Percentiles rank a stretch among this genome's conserved stretches.
These are phyloP conservation scores for Microbotryum saponariae DNA, from an alignment of 1,284 basidiomycete genomes.

Conservation along the genomic window DNA sequence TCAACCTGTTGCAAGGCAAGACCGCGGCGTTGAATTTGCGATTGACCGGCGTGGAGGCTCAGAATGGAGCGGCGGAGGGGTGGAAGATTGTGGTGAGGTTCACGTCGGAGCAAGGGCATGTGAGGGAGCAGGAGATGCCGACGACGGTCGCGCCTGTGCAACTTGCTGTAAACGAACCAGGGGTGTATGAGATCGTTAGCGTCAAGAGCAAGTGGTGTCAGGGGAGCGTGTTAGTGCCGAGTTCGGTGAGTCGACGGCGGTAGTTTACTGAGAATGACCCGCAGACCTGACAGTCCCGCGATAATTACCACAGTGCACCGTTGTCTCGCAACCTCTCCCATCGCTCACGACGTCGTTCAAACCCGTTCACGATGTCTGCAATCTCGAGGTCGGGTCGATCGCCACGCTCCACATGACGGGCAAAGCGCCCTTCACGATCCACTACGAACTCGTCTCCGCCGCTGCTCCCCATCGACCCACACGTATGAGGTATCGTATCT, in stretches of 20 bases:
- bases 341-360: conserved; percentile 66
- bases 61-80: conserved; percentile 46
- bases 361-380: conserved; percentile 74
- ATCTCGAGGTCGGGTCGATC: conserved; percentile 85
- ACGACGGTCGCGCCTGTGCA: conserved; percentile 48
- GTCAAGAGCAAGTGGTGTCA: conserved; percentile 67
- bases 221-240: conserved; percentile 73
- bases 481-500: conserved; percentile 49
- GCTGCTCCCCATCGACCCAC: conserved; percentile 41
- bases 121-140: conserved; percentile 50
- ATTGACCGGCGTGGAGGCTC: conserved; percentile 44
- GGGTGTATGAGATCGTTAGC: conserved; percentile 69
- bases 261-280: conserved; percentile 45
- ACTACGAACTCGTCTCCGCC: conserved; percentile 51
- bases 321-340: conserved; percentile 32
- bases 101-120: conserved; percentile 44
- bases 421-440: conserved; percentile 77
- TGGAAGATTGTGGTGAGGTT: conserved; percentile 59
- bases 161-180: conserved; percentile 57
- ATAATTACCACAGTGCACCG: conserved; percentile 52
- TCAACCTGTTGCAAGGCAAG: conserved; percentile 64
- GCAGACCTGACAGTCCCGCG: conserved; percentile 30
- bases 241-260: conserved; percentile 42
- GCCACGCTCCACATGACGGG: conserved; percentile 80
- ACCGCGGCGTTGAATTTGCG: conserved; percentile 49